Evolutionary conservation across 441 rosid genomes (phyloP).

Genomic region (Pelargonium australe): DNA sequence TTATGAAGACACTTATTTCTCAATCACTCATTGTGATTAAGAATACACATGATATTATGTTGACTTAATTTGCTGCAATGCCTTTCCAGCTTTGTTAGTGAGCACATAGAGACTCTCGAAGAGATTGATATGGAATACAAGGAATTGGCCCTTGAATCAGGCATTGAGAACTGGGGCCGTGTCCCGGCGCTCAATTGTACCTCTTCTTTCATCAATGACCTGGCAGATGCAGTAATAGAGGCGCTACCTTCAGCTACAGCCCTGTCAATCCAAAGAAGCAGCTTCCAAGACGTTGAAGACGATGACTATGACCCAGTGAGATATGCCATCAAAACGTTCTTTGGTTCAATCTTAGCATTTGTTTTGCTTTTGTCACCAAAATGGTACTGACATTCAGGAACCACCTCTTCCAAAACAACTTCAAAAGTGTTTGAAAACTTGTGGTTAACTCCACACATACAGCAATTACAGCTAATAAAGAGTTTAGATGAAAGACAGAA

Average conservation of each 20-base stretch:
- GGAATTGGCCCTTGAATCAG: slow-evolving; percentile 80
- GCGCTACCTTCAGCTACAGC: slow-evolving; percentile 72
- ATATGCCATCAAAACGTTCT: slow-evolving; percentile 53
- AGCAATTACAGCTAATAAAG: too few species aligned
- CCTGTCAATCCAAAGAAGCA: slow-evolving; percentile 28
- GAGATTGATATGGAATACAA: slow-evolving; percentile 92
- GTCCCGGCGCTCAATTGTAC: slow-evolving; percentile 85
- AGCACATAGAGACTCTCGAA: slow-evolving; percentile 90
- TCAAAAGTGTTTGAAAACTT: not conserved
- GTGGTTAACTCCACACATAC: not conserved
- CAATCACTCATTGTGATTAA: not conserved
- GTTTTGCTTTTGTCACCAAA: slow-evolving; percentile 60
- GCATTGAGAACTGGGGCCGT: slow-evolving; percentile 87
- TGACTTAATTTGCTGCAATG: not conserved
- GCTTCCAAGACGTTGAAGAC: slow-evolving; percentile 27
- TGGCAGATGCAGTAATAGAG: slow-evolving; percentile 91
- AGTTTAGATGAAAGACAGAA: too few species aligned
- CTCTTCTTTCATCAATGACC: slow-evolving; percentile 69
- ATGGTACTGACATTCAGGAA: slow-evolving; percentile 50
- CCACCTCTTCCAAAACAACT: slow-evolving; percentile 33
- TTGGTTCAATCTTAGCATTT: slow-evolving; percentile 74
- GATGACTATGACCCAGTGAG: slow-evolving; percentile 39
- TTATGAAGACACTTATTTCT: not conserved
- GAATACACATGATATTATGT: not conserved
- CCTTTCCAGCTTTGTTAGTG: slow-evolving; percentile 78